phyloP scores from a whole-genome alignment of 1,139 yeast genomes.

The Sugiyamaella paludigena region DNA sequence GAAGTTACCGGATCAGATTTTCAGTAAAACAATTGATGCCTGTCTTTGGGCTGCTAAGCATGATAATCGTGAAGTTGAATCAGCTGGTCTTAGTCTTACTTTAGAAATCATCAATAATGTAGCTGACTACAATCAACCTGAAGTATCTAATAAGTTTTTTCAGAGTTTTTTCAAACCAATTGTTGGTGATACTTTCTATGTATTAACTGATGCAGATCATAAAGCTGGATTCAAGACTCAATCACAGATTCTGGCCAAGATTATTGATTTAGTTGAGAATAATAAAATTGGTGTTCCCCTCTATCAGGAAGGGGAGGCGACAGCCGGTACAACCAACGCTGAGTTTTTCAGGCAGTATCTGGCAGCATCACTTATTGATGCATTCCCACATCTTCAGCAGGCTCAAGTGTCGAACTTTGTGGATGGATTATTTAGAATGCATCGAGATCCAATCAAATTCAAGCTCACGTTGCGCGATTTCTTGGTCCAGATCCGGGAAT shows the following conservation, averaged over 20 bases:
- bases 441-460: conserved; percentile 73
- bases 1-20: conserved; percentile 87
- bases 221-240: conserved; percentile 93
- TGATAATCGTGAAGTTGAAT: conserved; percentile 93
- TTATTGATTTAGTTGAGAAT: conserved; percentile 80
- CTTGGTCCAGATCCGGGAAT: conserved; percentile 91
- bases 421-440: conserved; percentile 64
- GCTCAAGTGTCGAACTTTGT: conserved; percentile 82
- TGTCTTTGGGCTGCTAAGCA: conserved; percentile 98
- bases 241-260: conserved; percentile 76
- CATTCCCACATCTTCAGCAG: conserved; percentile 85
- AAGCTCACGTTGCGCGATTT: conserved; percentile 89
- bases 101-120: conserved; percentile 80
- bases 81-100: conserved; percentile 78
- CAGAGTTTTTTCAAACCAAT: conserved; percentile 86
- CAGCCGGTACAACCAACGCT: conserved; percentile 79
- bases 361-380: conserved; percentile 75
- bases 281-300: conserved; percentile 72
- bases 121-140: conserved; percentile 68
- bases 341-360: conserved; percentile 77
- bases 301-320: conserved; percentile 63
- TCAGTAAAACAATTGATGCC: conserved; percentile 87
- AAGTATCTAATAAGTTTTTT: conserved; percentile 80
- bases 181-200: conserved; percentile 87
- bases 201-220: conserved; percentile 94